These are phyloP conservation scores for Saccharomycopsis hybrid DNA, from an alignment of 1,139 yeast species.

Conservation along the genomic window DNA sequence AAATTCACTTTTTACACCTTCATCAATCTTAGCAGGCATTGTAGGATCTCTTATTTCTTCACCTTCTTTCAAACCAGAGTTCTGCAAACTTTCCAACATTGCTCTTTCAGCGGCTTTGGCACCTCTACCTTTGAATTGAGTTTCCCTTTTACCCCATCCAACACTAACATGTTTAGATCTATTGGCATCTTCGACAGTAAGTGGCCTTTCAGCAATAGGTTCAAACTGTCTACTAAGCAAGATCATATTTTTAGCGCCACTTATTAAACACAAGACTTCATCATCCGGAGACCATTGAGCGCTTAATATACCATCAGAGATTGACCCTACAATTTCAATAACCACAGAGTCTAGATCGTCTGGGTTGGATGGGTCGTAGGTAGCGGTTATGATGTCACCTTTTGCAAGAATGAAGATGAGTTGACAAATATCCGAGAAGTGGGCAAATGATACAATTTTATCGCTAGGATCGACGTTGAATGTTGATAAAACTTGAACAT, in stretches of 20 bases:
- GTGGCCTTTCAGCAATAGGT: slow-evolving; percentile 59
- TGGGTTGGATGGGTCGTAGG: slow-evolving; percentile 42
- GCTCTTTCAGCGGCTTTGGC: slow-evolving; percentile 73
- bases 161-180: slow-evolving; percentile 86
- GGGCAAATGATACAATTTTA: slow-evolving; percentile 44
- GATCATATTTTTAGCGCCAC: slow-evolving; percentile 54
- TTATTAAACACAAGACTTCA: slow-evolving; percentile 70
- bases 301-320: slow-evolving; percentile 59
- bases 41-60: slow-evolving; percentile 80
- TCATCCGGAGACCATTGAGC: slow-evolving; percentile 93
- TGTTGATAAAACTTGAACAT: slow-evolving; percentile 46
- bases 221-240: slow-evolving; percentile 74
- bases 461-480: slow-evolving; percentile 39
- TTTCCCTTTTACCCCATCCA: slow-evolving; percentile 98
- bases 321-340: slow-evolving; percentile 76
- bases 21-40: slow-evolving; percentile 64
- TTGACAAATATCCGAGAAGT: slow-evolving; percentile 59
- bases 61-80: slow-evolving; percentile 64
- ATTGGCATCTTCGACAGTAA: slow-evolving; percentile 59
- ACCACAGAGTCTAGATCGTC: slow-evolving; percentile 41
- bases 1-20: slow-evolving; percentile 53
- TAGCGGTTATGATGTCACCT: slow-evolving; percentile 66
- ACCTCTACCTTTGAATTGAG: slow-evolving; percentile 95
- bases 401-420: slow-evolving; percentile 54
- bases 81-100: slow-evolving; percentile 40